Base-by-base conservation (phyloP, 1,284 basidiomycete species). In the Coniferiporia weirii region DNA sequence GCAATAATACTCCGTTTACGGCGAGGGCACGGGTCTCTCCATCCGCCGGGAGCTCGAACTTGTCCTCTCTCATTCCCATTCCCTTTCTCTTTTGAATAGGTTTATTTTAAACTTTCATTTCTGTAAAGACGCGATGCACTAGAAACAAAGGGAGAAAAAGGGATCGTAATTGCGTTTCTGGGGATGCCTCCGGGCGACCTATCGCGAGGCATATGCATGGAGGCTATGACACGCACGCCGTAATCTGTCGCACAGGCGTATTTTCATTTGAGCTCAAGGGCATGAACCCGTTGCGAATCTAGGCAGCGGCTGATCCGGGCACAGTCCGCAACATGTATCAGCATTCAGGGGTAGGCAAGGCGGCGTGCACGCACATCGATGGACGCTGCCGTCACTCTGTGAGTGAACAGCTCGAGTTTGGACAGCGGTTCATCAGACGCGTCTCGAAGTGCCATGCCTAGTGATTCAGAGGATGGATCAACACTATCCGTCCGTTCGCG, bases 271-370 rank as follows among this genome's bases (percentile, higher is more conserved):
- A 54, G 32, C 27, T 46, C 46, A 54, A n/a, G 22, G 19, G 38
- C 27, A 13, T 22, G 43, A 52, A 57, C 56, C 34, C 51, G 44
- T 40, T n/a, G 40, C 17, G 40, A 15, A 45, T 57, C 49, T 13
- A 49, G 50, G 34, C 43, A 32, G 35, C 53, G 43, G 57, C 57
- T 52, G 57, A 58, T 58, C 57, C 57, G 50, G 17, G 36, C n/a
- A 47, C 35, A 19, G 38, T 35, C 15, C 56, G 32, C n/a, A 40
- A n/a, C 20, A 52, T 52, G 51, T 52, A 58, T 47, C 32, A 47
- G 38, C 56, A 53, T 34, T 52, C 50, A 52, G 44, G 54, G 17
- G 27, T 48, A 19, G 15, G 34, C 19, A 12, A 19, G 10, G 19
- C 53, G 22, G 10, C 43, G 40, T n/a, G 10, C 43, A 20, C 34